phyloP scores from a whole-genome alignment of 75 land plant genomes.

The Sequoia sempervirens region DNA sequence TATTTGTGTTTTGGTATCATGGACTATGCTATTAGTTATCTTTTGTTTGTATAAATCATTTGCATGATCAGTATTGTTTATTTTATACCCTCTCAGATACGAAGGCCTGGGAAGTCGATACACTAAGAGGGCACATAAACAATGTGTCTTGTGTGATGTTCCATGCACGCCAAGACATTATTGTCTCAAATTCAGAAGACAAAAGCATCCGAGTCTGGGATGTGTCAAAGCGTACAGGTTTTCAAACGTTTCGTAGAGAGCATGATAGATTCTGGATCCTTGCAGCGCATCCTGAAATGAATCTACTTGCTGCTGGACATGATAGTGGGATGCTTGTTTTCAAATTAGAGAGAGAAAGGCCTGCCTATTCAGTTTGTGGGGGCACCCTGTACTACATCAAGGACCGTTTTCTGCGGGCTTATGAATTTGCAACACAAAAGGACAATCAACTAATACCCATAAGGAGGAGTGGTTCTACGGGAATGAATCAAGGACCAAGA shows the following conservation, averaged over 20 bases:
- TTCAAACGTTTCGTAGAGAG: slow-evolving; percentile 46
- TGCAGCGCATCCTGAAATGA: slow-evolving; percentile 52
- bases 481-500: slow-evolving; percentile 59
- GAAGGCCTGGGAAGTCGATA: slow-evolving; percentile 71
- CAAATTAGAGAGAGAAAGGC: slow-evolving; percentile 49
- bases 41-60: background rate
- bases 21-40: background rate
- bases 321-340: slow-evolving; percentile 66
- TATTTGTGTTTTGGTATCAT: background rate
- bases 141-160: slow-evolving; percentile 74
- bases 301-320: slow-evolving; percentile 72
- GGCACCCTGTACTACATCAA: slow-evolving; percentile 35
- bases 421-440: slow-evolving; percentile 33
- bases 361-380: slow-evolving; percentile 38
- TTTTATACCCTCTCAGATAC: slow-evolving; percentile 40
- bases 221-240: slow-evolving; percentile 33
- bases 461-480: slow-evolving; percentile 45
- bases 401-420: slow-evolving; percentile 40
- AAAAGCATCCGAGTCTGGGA: slow-evolving; percentile 60
- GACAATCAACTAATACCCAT: slow-evolving; percentile 41
- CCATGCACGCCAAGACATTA: slow-evolving; percentile 65
- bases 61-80: background rate
- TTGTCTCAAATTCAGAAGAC: slow-evolving; percentile 71
- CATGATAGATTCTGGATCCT: slow-evolving; percentile 56
- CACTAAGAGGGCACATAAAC: slow-evolving; percentile 50